Base-by-base conservation (phyloP, 2,329 filamentous ascomycete species). In the Paecilomyces sp. region DNA sequence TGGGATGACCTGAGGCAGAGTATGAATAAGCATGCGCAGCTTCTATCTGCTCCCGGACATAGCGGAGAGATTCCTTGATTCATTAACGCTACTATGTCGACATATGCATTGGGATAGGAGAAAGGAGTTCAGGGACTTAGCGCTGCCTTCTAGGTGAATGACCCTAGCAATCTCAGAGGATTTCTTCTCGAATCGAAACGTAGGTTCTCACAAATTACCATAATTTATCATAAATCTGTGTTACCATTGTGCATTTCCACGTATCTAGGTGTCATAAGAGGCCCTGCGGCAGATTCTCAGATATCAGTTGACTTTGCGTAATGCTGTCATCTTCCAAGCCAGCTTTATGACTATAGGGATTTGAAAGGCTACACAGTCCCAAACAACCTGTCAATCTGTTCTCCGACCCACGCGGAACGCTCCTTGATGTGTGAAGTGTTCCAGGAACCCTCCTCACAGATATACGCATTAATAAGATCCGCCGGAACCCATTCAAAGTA, bases 401-500 rank as follows among this genome's bases (percentile, higher is more conserved):
- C 62, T 2, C 65, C 69, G 11, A 80, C 66, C 59, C 70, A 68
- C 4, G 64, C 61, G 0, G 81, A 81, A 57, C 74, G 73, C 30
- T 67, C 61, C 3, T 62, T 65, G 24, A 85, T 79, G n/a, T 77
- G 74, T 22, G 73, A 62, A 7, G 67, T 61, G 2, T 65, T 71
- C 71, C 73, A 77, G 30, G 78, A 65, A 0, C 84, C 84, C 4
- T 80, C 72, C 57, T 88, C 83, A 2, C 81, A 83, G 33, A 85
- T 70, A 65, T 85, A 87, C 0, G 71, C 70, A 65, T 86, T 78
- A 5, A 87, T 74, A 51, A 85, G 67, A 8, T 66, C 60, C 0
- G 78, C 67, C 1, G 82, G 77, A 51, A 86, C 76, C 84, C 83
- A 87, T 72, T 88, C 85, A 55, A 87, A 86, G 61, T 84, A 85